Conservation (phyloP, 495 filamentous ascomycete species). For the Aspergillus olivimuriae region DNA sequence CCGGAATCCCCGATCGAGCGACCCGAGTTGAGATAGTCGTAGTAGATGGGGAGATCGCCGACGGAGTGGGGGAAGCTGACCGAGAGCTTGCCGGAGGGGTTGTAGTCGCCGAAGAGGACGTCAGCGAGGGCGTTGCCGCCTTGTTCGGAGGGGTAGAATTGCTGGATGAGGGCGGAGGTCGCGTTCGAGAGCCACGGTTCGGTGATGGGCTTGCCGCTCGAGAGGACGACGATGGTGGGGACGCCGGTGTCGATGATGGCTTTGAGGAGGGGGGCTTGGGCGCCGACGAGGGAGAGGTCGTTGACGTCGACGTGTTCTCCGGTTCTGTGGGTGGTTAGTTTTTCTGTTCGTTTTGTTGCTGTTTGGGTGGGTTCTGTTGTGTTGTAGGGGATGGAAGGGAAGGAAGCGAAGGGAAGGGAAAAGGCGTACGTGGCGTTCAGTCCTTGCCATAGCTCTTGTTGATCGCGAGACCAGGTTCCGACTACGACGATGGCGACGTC, state of each 20-base stretch:
- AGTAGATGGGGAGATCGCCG: constrained; percentile 60
- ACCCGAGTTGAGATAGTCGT: constrained; percentile 65
- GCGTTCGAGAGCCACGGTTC: constrained; percentile 58
- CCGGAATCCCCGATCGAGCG: constrained; percentile 47
- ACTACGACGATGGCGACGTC: constrained; percentile 67
- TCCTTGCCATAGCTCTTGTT: constrained; percentile 58
- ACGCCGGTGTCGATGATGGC: constrained; percentile 59
- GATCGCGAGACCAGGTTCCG: constrained; percentile 69
- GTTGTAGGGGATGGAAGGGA: too few relatives aligned
- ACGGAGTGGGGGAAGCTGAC: constrained; percentile 61
- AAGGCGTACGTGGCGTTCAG: constrained; percentile 53
- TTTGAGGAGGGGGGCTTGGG: constrained; percentile 56
- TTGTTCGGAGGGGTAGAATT: constrained; percentile 65
- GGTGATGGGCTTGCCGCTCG: constrained; percentile 62
- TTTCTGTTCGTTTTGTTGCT: constrained; percentile 1
- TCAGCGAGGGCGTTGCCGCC: constrained; percentile 59
- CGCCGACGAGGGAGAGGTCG: constrained; percentile 59
- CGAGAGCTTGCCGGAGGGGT: constrained; percentile 61
- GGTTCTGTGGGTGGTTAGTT: constrained; percentile 36
- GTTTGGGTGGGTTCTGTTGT: too few relatives aligned
- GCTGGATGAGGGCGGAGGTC: constrained; percentile 57
- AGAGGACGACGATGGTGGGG: constrained; percentile 63
- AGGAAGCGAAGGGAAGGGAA: not conserved
- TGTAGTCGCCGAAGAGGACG: constrained; percentile 60
- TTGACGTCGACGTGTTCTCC: constrained; percentile 65